phyloP scores from a whole-genome alignment of 2,329 filamentous ascomycete species.

The Dichotomopilus funicola region DNA sequence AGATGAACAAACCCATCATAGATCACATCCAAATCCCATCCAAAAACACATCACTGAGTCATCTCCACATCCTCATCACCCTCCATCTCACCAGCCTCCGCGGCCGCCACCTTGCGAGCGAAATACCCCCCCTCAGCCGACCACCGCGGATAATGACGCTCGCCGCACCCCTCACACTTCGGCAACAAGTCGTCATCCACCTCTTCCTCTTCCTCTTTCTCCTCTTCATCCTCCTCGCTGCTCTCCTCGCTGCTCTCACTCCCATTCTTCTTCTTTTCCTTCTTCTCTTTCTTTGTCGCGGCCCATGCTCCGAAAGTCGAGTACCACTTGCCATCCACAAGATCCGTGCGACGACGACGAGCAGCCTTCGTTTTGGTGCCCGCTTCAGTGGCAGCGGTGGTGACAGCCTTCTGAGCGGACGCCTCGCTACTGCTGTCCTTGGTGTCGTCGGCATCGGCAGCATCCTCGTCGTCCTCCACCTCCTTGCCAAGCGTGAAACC shows the following conservation, averaged over 20 bases:
- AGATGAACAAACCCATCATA: too few species aligned
- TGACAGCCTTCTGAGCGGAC: too few species aligned
- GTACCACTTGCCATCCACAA: too few species aligned
- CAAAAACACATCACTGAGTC: neutral
- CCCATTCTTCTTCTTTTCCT: neutral
- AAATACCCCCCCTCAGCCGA: neutral
- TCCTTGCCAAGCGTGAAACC: neutral
- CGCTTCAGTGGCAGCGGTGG: too few species aligned
- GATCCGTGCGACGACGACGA: too few species aligned
- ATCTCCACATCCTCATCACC: neutral
- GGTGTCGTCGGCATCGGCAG: neutral
- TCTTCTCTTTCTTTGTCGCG: neutral
- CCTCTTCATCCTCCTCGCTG: neutral
- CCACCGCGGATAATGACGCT: neutral
- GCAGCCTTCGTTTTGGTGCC: too few species aligned
- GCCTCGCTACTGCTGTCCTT: neutral
- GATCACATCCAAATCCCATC: too few species aligned
- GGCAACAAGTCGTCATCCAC: slow-evolving; percentile 2
- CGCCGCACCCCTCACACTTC: neutral
- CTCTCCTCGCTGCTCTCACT: neutral
- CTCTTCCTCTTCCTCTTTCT: neutral
- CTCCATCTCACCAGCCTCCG: neutral
- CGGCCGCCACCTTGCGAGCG: neutral
- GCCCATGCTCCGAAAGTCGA: too few species aligned
- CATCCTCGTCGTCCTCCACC: neutral